Conservation (phyloP, 345 rosid species). For the Laguncularia racemosa region DNA sequence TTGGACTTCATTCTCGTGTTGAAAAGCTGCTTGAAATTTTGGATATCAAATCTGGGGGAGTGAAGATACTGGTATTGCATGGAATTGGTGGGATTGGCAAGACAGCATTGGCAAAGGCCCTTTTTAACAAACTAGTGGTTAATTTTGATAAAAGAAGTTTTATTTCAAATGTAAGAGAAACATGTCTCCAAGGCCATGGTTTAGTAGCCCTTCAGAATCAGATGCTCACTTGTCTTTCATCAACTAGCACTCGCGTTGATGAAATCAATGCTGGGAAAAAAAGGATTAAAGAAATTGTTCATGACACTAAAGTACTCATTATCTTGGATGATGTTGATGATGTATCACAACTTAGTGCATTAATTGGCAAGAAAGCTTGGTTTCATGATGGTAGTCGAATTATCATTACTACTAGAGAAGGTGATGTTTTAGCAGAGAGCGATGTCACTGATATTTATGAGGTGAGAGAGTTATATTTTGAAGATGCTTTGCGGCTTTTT, state of each 20-base stretch:
- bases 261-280: slow-evolving; percentile 16
- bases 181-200: slow-evolving; percentile 14
- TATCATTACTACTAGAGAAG: slow-evolving; percentile 59
- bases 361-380: slow-evolving; percentile 30
- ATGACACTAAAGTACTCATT: slow-evolving; percentile 21
- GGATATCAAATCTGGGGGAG: slow-evolving; percentile 13
- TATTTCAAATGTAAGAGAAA: slow-evolving; percentile 27
- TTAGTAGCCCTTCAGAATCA: slow-evolving; percentile 29
- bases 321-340: slow-evolving; percentile 57
- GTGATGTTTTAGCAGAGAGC: slow-evolving; percentile 15
- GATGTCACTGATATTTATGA: slow-evolving; percentile 24
- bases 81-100: slow-evolving; percentile 43
- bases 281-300: slow-evolving; percentile 16
- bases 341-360: slow-evolving; percentile 25
- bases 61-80: slow-evolving; percentile 22
- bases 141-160: slow-evolving; percentile 22
- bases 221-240: slow-evolving; percentile 19
- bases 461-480: slow-evolving; percentile 31
- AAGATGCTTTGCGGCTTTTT: slow-evolving; percentile 40
- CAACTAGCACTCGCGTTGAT: neutral
- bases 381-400: slow-evolving; percentile 40
- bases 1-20: slow-evolving; percentile 28
- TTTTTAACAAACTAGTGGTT: slow-evolving; percentile 23
- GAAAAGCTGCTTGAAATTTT: slow-evolving; percentile 7
- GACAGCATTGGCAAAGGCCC: slow-evolving; percentile 33